Evolutionary conservation across 495 filamentous ascomycete genomes (phyloP).

Genomic region (Darksidea phi): DNA sequence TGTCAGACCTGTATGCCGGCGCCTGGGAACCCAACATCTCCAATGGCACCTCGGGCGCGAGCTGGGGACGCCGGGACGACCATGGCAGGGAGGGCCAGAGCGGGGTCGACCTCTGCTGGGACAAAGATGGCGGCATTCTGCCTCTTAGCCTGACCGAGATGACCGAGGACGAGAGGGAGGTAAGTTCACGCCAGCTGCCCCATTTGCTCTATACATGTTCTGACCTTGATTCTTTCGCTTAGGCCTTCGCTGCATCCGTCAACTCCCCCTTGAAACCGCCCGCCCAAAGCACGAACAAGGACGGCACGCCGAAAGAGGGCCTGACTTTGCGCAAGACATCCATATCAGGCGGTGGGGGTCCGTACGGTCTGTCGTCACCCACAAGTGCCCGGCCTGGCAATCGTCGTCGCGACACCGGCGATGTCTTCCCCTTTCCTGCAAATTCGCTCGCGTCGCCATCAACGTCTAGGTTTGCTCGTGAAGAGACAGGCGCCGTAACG

Average conservation of each 20-base stretch:
- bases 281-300: conserved; percentile 67
- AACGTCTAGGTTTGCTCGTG: conserved; percentile 56
- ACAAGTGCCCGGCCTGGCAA: conserved; percentile 65
- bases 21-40: conserved; percentile 72
- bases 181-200: conserved; percentile 42
- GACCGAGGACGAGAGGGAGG: conserved; percentile 81
- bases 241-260: conserved; percentile 80
- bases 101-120: conserved; percentile 88
- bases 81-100: conserved; percentile 55
- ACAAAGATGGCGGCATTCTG: conserved; percentile 66
- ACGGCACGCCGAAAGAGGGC: conserved; percentile 56
- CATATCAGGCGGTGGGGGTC: conserved; percentile 58
- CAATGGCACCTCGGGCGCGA: conserved; percentile 60
- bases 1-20: conserved; percentile 68
- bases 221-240: conserved; percentile 10
- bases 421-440: conserved; percentile 57
- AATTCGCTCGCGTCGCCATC: conserved; percentile 57
- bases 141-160: conserved; percentile 75
- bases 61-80: conserved; percentile 78
- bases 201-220: conserved; percentile 15
- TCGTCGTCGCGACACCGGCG: conserved; percentile 83
- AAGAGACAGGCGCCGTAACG: conserved; percentile 59
- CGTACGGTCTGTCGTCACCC: conserved; percentile 59
- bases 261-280: conserved; percentile 91
- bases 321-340: conserved; percentile 70